Evolutionary conservation across 2,329 filamentous ascomycete species (phyloP).

Genomic region (Cytospora chrysosperma): DNA sequence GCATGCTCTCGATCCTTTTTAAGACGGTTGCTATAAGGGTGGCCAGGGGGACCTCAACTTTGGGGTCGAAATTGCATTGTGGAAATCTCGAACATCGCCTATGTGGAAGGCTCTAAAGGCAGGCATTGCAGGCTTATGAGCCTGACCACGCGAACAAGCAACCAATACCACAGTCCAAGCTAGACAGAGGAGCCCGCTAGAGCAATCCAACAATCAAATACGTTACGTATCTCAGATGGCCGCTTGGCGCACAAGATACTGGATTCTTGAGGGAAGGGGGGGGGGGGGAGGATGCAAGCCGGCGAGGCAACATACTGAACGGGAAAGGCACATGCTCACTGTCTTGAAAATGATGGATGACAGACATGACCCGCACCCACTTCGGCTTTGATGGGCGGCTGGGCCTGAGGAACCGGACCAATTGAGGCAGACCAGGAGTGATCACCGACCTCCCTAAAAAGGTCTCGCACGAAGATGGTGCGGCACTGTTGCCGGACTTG

Average conservation of each 20-base stretch:
- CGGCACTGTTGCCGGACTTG: conserved; percentile 15
- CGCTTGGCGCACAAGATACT: conserved; percentile 9
- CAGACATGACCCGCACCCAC: conserved; percentile 20
- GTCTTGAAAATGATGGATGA: background rate
- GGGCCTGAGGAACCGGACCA: conserved; percentile 14
- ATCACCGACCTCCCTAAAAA: conserved; percentile 23
- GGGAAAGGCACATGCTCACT: background rate
- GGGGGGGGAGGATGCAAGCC: background rate
- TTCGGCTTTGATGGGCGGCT: conserved; percentile 19
- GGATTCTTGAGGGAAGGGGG: background rate
- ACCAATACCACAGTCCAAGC: background rate
- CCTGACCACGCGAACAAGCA: conserved; percentile 5
- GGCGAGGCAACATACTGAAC: conserved; percentile 6
- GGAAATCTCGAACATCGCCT: conserved; percentile 6
- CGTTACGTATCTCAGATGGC: background rate
- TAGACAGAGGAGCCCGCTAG: conserved; percentile 1
- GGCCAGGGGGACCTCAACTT: conserved; percentile 1
- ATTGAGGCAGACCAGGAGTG: conserved; percentile 18
- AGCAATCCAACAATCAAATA: background rate
- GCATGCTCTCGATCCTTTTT: conserved; percentile 6
- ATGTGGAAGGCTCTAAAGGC: conserved; percentile 15
- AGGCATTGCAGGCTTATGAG: conserved; percentile 19
- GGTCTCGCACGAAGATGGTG: conserved; percentile 16
- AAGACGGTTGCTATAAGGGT: conserved; percentile 4
- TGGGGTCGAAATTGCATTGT: conserved; percentile 11